Conservation (phyloP, 129 eudicot genomes). For the Flaveria sonorensis region DNA sequence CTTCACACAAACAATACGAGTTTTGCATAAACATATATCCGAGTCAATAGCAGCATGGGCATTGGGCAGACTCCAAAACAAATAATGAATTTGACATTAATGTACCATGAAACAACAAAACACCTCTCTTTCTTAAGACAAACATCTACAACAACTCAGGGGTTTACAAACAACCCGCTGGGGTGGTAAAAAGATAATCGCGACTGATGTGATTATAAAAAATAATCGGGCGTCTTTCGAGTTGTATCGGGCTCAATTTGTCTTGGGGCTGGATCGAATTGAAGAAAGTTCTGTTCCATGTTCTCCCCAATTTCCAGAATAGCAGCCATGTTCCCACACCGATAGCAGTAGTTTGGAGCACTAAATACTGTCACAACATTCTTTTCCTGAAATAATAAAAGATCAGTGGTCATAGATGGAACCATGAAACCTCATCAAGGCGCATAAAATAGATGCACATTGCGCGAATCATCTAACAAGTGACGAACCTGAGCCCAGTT, state of each 20-base stretch:
- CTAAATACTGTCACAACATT: slow-evolving; percentile 85
- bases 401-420: no score
- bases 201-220: slow-evolving; percentile 44
- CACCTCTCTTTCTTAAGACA: background rate
- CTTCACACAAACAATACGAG: background rate
- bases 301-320: slow-evolving; percentile 79
- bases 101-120: slow-evolving; percentile 43
- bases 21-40: background rate
- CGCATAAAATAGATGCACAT: no score
- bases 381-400: slow-evolving; percentile 48
- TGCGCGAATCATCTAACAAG: background rate
- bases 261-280: slow-evolving; percentile 85
- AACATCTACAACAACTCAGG: slow-evolving; percentile 47
- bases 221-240: slow-evolving; percentile 84
- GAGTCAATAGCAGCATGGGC: background rate
- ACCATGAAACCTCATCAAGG: no score
- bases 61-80: slow-evolving; percentile 41
- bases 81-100: slow-evolving; percentile 50
- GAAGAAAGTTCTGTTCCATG: slow-evolving; percentile 90
- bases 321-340: slow-evolving; percentile 84
- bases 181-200: background rate
- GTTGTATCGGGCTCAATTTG: slow-evolving; percentile 90
- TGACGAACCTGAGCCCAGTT: slow-evolving; percentile 75
- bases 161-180: slow-evolving; percentile 38
- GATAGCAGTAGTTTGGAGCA: slow-evolving; percentile 77